Conservation (phyloP, 306 rosid species). For the Dalbergia cochinchinensis region DNA sequence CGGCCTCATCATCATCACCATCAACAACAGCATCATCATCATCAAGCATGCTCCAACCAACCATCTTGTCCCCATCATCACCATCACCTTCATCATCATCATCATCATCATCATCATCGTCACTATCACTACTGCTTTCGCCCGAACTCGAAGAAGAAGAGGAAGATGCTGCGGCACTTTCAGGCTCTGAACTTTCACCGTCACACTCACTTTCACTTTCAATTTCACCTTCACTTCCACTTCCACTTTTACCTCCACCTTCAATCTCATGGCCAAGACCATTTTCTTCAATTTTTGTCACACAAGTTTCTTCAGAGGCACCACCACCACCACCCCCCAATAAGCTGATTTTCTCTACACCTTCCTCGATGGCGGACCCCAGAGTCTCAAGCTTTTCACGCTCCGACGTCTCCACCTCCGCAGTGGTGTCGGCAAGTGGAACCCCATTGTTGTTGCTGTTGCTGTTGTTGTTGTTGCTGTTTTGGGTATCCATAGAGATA, state of each 20-base stretch:
- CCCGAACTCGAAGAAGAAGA: conserved; percentile 43
- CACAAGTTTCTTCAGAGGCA: conserved; percentile 36
- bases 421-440: neutral
- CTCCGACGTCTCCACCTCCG: neutral
- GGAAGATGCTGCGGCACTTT: conserved; percentile 43
- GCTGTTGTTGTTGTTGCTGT: neutral
- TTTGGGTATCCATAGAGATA: neutral
- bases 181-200: conserved; percentile 57
- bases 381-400: conserved; percentile 38
- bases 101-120: neutral
- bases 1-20: conserved; percentile 39
- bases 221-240: neutral
- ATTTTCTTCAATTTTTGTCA: neutral
- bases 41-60: conserved; percentile 42
- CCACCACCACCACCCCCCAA: conserved; percentile 1
- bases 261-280: conserved; percentile 19
- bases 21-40: conserved; percentile 11
- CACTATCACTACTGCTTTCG: conserved; percentile 27
- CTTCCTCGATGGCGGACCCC: conserved; percentile 53
- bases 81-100: conserved; percentile 42
- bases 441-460: neutral
- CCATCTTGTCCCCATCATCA: conserved; percentile 41
- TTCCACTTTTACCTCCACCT: conserved; percentile 29
- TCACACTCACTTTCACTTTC: conserved; percentile 46
- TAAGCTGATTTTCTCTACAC: conserved; percentile 63